Evolutionary conservation across 108 stramenopile genomes (phyloP), one percentile per base, ranked within the genome.

Genomic region (Bacterosira constricta): DNA sequence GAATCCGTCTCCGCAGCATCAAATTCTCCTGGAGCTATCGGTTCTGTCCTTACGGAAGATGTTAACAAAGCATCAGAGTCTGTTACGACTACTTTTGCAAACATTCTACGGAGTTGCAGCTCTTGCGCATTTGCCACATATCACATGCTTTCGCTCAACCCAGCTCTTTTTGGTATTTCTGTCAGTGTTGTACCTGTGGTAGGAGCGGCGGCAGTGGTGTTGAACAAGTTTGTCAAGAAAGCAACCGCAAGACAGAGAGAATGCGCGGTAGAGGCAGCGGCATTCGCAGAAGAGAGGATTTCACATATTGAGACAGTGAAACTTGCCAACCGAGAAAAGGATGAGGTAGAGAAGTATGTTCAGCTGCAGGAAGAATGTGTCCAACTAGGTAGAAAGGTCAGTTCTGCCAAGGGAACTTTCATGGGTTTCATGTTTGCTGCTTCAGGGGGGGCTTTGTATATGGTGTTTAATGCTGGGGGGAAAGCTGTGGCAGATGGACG

Each of bases 341-440:
- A 86, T 52, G 94, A 95, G 76, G 76, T 90, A 21, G 76, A 83
- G 45, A 75, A 77, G 39, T 95, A 88, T 60, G 56, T 47, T 29
- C 37, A 66, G 50, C 47, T 91, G 47, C 88, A 92, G 50, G 78
- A 86, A 23, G 73, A 83, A 56, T 75, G 68, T 51, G 75, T 82
- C 12, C 45, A 47, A 42, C 46, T 94, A 34, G 85, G 88, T 15
- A 58, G 80, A 6, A 63, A 71, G 55, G 84, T 85, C 8, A 75
- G 85, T 21, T 57, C 67, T 13, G 88, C 90, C 18, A 87, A 90
- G 8, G 95, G 95, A 10, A 42, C 77, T 18, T 89, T 86, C 45
- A 93, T 96, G 90, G 95, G 95, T 23, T 79, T 87, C 34, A 90
- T 92, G 77, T 96, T 96, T 68, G 80, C 80, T 1, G 85, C 92